A percentile compares a stretch with the other conserved stretches of the same genome.
phyloP scores from a whole-genome alignment of 164 flowering plant genomes.

The Tinospora cordifolia region DNA sequence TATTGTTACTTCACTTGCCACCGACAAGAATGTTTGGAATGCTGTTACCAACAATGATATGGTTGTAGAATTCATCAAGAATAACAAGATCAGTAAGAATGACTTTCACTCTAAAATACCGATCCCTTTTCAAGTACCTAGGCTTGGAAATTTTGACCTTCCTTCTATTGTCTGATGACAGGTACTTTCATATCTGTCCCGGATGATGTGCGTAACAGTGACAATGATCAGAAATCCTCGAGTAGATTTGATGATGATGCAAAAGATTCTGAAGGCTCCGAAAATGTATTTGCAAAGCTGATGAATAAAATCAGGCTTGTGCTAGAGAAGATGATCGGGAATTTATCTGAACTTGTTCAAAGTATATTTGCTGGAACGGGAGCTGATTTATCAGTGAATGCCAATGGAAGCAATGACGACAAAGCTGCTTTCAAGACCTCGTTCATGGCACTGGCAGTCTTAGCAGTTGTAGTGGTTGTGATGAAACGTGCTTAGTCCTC shows the following conservation, averaged over 20 bases:
- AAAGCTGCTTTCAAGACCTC: slow-evolving; percentile 26
- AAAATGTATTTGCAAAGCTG: slow-evolving; percentile 17
- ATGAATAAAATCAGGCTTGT: slow-evolving; percentile 29
- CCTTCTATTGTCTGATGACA: neutral
- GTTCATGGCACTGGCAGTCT: slow-evolving; percentile 35
- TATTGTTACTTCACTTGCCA: slow-evolving; percentile 70
- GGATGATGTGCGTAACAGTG: slow-evolving; percentile 4
- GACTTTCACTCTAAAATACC: neutral
- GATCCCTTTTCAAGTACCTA: neutral
- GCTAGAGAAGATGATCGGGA: slow-evolving; percentile 39
- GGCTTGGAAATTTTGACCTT: neutral
- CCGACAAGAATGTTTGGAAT: slow-evolving; percentile 65
- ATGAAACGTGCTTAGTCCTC: slow-evolving; percentile 27
- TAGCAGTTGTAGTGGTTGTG: slow-evolving; percentile 38
- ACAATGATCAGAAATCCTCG: neutral
- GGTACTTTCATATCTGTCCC: neutral
- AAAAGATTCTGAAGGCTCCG: slow-evolving; percentile 10
- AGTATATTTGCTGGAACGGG: slow-evolving; percentile 30
- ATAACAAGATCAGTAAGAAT: slow-evolving; percentile 37
- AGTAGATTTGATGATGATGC: neutral
- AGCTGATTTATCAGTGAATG: slow-evolving; percentile 15
- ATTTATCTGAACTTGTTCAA: slow-evolving; percentile 30
- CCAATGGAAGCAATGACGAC: slow-evolving; percentile 11
- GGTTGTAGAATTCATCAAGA: slow-evolving; percentile 36
- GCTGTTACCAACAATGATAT: slow-evolving; percentile 57